Conservation (phyloP, 2,329 filamentous ascomycete species). For the Ceratocystis ficicola region DNA sequence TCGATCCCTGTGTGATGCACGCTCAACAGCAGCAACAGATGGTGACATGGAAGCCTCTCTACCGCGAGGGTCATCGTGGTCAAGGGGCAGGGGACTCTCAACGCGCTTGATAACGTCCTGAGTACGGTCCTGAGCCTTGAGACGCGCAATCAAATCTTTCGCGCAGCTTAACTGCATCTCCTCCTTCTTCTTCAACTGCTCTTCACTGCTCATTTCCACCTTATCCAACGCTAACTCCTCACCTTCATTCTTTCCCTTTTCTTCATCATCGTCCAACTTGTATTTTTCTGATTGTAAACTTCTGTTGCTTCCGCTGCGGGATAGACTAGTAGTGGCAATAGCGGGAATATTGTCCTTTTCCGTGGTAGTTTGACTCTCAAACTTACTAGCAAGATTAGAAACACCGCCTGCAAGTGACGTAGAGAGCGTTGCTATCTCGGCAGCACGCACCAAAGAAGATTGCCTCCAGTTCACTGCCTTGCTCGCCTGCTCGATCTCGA, state of each 20-base stretch:
- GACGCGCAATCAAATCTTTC: constrained; percentile 19
- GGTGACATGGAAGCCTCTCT: constrained; percentile 18
- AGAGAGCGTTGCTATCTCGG: constrained; percentile 25
- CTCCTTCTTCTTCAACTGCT: constrained; percentile 22
- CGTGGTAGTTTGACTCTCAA: constrained; percentile 25
- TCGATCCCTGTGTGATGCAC: constrained; percentile 1
- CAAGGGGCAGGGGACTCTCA: constrained; percentile 11
- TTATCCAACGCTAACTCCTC: neutral
- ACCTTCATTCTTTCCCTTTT: neutral
- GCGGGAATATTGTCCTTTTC: neutral
- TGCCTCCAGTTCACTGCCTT: constrained; percentile 13
- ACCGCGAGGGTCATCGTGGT: constrained; percentile 17
- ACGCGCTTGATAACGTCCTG: constrained; percentile 17
- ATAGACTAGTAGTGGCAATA: neutral
- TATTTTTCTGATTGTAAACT: constrained; percentile 12
- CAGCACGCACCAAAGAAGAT: constrained; percentile 15
- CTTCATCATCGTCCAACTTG: constrained; percentile 5
- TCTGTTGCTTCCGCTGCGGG: constrained; percentile 2
- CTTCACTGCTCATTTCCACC: constrained; percentile 23
- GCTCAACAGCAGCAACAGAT: neutral
- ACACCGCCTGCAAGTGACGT: constrained; percentile 28
- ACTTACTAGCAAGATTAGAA: constrained; percentile 30
- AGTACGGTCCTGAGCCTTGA: constrained; percentile 15
- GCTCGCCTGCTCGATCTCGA: constrained; percentile 17
- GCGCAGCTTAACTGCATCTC: constrained; percentile 20